A percentile compares a stretch with the other conserved stretches of the same genome.
Conservation (phyloP, 495 filamentous ascomycete species). For the Delitschia confertaspora region DNA sequence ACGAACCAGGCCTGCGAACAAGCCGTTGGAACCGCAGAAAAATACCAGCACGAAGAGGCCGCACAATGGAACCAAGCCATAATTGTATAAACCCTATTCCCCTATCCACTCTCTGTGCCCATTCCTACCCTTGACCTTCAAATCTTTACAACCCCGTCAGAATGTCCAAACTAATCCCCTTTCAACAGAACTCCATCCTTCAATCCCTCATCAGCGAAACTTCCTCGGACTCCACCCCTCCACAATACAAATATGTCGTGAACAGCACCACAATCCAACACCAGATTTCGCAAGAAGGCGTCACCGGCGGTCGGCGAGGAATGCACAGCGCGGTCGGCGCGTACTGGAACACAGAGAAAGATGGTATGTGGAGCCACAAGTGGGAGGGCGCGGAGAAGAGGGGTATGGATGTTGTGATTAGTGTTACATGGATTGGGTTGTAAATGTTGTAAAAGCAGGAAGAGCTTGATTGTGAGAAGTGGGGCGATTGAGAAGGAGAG, state of each 20-base stretch:
- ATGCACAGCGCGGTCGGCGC: constrained; percentile 95
- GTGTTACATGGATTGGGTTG: constrained; percentile 72
- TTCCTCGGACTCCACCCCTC: constrained; percentile 37
- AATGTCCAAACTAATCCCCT: neutral
- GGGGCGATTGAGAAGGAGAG: neutral
- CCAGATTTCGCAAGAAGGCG: constrained; percentile 38
- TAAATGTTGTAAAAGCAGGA: constrained; percentile 3
- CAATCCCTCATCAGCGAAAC: constrained; percentile 77
- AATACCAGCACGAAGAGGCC: constrained; percentile 75
- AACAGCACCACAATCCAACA: constrained; percentile 99
- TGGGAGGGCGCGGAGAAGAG: constrained; percentile 72
- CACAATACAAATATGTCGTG: constrained; percentile 78
- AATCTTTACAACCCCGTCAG: constrained; percentile 29
- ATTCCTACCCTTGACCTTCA: neutral
- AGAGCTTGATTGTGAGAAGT: neutral
- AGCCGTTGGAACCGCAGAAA: constrained; percentile 57
- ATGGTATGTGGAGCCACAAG: constrained; percentile 98
- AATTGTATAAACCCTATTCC: constrained; percentile 55
- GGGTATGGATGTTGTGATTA: constrained; percentile 87
- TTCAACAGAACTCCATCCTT: constrained; percentile 68
- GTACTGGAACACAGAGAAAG: constrained; percentile 95
- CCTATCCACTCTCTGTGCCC: neutral
- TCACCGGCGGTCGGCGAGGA: constrained; percentile 68
- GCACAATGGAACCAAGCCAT: constrained; percentile 81
- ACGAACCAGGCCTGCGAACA: constrained; percentile 65